phyloP scores from a whole-genome alignment of 257 asterid genomes.

The Solanum tacnaense region DNA sequence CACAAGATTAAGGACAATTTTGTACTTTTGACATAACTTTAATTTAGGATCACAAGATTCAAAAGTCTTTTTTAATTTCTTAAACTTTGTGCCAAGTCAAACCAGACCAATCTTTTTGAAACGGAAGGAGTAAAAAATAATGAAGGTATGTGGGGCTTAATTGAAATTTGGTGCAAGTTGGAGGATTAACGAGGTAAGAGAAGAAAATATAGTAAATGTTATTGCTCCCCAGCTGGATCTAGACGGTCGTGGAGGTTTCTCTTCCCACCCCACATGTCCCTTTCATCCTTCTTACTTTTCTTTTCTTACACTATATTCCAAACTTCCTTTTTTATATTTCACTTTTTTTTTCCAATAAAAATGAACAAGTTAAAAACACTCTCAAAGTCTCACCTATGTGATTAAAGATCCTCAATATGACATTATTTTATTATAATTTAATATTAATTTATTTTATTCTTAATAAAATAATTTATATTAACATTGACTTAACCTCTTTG shows the following conservation, averaged over 20 bases:
- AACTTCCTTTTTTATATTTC: conserved; percentile 12
- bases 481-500: too few relatives aligned
- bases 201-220: background rate
- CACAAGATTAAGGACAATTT: too few relatives aligned
- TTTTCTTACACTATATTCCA: conserved; percentile 30
- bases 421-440: too few relatives aligned
- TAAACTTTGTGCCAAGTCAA: too few relatives aligned
- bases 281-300: conserved; percentile 8
- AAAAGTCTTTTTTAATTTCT: too few relatives aligned
- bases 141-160: background rate
- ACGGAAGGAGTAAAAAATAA: too few relatives aligned
- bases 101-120: too few relatives aligned
- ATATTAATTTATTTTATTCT: too few relatives aligned
- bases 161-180: background rate
- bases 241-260: conserved; percentile 31
- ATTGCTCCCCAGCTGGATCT: conserved; percentile 53
- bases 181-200: background rate
- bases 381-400: background rate
- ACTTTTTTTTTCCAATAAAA: background rate
- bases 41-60: too few relatives aligned
- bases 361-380: background rate
- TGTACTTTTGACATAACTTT: too few relatives aligned
- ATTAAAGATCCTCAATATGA: background rate
- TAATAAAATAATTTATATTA: too few relatives aligned
- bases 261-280: conserved; percentile 51